Evolutionary conservation across 2,329 filamentous ascomycete genomes (phyloP).

Genomic region (Sarocladiaceae sp.): DNA sequence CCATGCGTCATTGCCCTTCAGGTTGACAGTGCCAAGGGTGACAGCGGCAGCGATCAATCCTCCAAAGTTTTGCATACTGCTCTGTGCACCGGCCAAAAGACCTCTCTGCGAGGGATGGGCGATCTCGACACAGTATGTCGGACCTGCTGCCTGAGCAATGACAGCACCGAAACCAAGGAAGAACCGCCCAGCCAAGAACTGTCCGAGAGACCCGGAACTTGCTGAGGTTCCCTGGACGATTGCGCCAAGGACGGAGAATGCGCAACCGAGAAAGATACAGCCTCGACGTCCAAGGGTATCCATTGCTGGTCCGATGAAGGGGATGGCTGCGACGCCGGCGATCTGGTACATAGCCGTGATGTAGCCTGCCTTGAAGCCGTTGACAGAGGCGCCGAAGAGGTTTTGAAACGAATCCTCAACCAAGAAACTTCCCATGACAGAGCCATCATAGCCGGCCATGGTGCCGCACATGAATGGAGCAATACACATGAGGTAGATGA

Average conservation of each 20-base stretch:
- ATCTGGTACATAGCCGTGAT: slow-evolving; percentile 47
- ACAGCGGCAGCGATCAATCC: slow-evolving; percentile 23
- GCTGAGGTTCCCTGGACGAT: slow-evolving; percentile 32
- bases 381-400: slow-evolving; percentile 31
- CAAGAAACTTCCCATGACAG: slow-evolving; percentile 46
- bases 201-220: slow-evolving; percentile 32
- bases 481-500: slow-evolving; percentile 7
- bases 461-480: slow-evolving; percentile 12
- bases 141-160: slow-evolving; percentile 55
- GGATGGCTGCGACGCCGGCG: slow-evolving; percentile 42
- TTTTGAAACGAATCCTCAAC: slow-evolving; percentile 11
- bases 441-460: slow-evolving; percentile 33
- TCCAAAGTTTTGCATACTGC: slow-evolving; percentile 41
- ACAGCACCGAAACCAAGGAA: slow-evolving; percentile 54
- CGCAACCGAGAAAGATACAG: slow-evolving; percentile 42
- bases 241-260: slow-evolving; percentile 39
- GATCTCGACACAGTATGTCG: slow-evolving; percentile 61
- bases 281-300: slow-evolving; percentile 43
- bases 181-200: slow-evolving; percentile 55
- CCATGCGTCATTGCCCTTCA: slow-evolving; percentile 30
- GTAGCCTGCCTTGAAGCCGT: slow-evolving; percentile 27
- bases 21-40: slow-evolving; percentile 34
- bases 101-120: slow-evolving; percentile 60
- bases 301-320: slow-evolving; percentile 42
- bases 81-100: slow-evolving; percentile 45